phyloP scores from a whole-genome alignment of 75 land plant genomes.

The Azolla pinnata region DNA sequence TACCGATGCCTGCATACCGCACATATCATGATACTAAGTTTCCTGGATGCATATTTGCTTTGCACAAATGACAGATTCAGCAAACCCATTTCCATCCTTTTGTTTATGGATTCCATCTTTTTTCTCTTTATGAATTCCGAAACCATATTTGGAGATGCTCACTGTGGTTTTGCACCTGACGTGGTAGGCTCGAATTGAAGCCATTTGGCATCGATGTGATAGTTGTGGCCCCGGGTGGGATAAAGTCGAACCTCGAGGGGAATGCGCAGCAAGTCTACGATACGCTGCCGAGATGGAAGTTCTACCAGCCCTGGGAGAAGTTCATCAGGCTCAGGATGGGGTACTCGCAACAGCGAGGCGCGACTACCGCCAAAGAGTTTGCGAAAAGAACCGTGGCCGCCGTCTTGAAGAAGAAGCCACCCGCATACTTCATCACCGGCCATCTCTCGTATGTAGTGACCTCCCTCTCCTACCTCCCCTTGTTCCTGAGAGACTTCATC shows the following conservation, averaged over 20 bases:
- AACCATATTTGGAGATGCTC: neutral
- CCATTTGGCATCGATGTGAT: conserved; percentile 73
- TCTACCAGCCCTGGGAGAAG: conserved; percentile 61
- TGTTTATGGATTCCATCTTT: neutral
- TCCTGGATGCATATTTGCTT: too few species aligned
- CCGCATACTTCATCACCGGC: conserved; percentile 63
- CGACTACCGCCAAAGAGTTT: conserved; percentile 70
- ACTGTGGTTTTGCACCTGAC: too few species aligned
- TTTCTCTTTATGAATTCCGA: neutral
- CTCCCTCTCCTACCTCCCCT: conserved; percentile 53
- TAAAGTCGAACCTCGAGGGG: conserved; percentile 58
- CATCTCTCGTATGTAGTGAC: conserved; percentile 28
- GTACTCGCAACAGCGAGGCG: conserved; percentile 43
- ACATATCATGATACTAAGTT: too few species aligned
- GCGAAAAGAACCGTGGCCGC: conserved; percentile 60
- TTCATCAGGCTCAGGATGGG: conserved; percentile 35
- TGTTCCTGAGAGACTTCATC: conserved; percentile 47
- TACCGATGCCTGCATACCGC: too few species aligned
- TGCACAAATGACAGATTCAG: too few species aligned
- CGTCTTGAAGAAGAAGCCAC: conserved; percentile 47
- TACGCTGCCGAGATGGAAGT: conserved; percentile 48
- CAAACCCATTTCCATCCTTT: too few species aligned
- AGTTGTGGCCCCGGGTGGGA: conserved; percentile 69
- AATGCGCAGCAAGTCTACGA: conserved; percentile 30
- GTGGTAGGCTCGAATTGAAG: conserved; percentile 71